Base-by-base conservation (phyloP, 1,139 yeast species). In the Saccharomyces hybrid region DNA sequence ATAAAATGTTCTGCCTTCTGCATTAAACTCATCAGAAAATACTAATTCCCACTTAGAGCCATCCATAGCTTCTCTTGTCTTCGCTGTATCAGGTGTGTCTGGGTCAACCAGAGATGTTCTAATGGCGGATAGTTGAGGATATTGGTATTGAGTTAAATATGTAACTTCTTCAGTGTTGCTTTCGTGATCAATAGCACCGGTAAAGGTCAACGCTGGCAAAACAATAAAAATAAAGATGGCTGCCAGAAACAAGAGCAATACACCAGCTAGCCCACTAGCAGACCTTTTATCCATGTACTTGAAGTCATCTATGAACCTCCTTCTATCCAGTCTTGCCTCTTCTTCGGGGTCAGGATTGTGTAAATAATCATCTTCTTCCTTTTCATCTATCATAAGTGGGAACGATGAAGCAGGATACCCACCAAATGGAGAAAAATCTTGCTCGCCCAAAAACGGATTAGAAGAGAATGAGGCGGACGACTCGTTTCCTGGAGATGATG, bases 261-360 rank as follows among this genome's bases (percentile, higher is more conserved):
- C 66, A 25, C 93, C 91, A 23, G 78, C 50, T 66, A 78, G 74
- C 28, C 82, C 88, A 61, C 79, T 81, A 59, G 77, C 75, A 50
- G 86, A 78, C 61, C 81, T 73, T 64, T 70, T 76, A 65, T 83
- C 88, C 79, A 83, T 74, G 58, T 76, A 68, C 66, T 80, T 79
- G 72, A 84, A 70, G 66, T 84, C 89, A 58, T 79, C 67, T 58
- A 74, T 63, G 62, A 83, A 80, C 60, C 88, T 71, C 63, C 82
- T 78, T 57, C 80, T 82, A 60, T 88, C 93, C 62, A 83, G 81
- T 58, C 83, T 78, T 20, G 95, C 95, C 69, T 89, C 97, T 47
- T 80, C 82, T 42, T 88, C 84, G 11, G 96, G 96, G 68, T 89
- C 96, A 0, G 96, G 96, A 69, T 89, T 89, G 70, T 89, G 97